These are phyloP conservation scores for Marasmius sp. DNA, from an alignment of 1,284 basidiomycete genomes.

Conservation along the genomic window DNA sequence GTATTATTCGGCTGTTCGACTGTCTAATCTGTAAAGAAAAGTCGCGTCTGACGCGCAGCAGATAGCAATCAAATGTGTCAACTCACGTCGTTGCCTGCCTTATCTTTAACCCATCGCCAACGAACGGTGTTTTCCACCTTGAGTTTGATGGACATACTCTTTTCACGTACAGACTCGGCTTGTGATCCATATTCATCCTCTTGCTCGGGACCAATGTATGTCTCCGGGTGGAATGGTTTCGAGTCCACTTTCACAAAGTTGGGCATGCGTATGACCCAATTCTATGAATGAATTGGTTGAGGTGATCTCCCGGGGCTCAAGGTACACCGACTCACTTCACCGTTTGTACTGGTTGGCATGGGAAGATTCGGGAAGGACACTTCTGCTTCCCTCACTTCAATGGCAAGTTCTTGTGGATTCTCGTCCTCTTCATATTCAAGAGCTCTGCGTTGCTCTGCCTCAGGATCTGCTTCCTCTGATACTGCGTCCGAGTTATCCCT, in stretches of 20 bases:
- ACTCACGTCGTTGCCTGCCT: conserved; percentile 68
- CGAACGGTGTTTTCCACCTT: conserved; percentile 89
- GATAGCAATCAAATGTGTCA: neutral
- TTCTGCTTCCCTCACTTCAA: conserved; percentile 65
- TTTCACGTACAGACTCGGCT: conserved; percentile 61
- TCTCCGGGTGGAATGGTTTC: conserved; percentile 79
- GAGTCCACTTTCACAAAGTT: conserved; percentile 83
- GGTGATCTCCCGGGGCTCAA: conserved; percentile 2
- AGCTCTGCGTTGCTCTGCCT: conserved; percentile 64
- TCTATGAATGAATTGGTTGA: conserved; percentile 39
- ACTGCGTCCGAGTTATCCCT: conserved; percentile 20
- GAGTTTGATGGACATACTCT: conserved; percentile 78
- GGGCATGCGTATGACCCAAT: conserved; percentile 82
- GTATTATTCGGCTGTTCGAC: conserved; percentile 85
- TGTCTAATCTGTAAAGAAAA: conserved; percentile 57
- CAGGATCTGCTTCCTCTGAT: conserved; percentile 57
- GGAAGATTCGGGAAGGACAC: conserved; percentile 79
- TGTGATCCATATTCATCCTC: conserved; percentile 65
- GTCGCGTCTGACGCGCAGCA: conserved; percentile 2
- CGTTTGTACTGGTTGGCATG: conserved; percentile 68
- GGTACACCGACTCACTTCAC: conserved; percentile 50
- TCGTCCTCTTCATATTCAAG: conserved; percentile 85
- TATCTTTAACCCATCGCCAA: conserved; percentile 85
- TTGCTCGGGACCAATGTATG: conserved; percentile 78
- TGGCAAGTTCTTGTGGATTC: conserved; percentile 50